phyloP scores from a whole-genome alignment of 2,329 filamentous ascomycete genomes.

The Alternaria sp. region DNA sequence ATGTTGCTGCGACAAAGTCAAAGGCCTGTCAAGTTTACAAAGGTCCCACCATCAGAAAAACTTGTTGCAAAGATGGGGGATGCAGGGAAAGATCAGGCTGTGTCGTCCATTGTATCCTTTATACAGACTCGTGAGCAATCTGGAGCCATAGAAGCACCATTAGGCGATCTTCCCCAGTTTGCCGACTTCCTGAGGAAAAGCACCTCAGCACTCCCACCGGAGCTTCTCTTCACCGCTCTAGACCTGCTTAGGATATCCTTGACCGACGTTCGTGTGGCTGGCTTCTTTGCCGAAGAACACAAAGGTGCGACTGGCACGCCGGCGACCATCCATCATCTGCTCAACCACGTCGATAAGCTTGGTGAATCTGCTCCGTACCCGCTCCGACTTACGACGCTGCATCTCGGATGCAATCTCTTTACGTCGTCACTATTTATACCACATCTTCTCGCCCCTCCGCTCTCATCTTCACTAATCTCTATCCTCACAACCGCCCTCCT shows the following conservation, averaged over 20 bases:
- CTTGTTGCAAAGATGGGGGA: constrained; percentile 78
- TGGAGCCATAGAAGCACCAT: constrained; percentile 69
- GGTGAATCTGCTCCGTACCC: constrained; percentile 73
- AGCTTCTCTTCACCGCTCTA: constrained; percentile 79
- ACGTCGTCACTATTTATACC: constrained; percentile 74
- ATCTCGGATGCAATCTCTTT: constrained; percentile 87
- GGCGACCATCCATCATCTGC: constrained; percentile 65
- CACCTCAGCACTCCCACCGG: constrained; percentile 65
- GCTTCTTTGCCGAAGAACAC: constrained; percentile 80
- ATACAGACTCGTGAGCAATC: constrained; percentile 68
- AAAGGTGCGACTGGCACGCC: constrained; percentile 58
- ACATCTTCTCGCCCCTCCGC: constrained; percentile 62
- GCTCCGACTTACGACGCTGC: constrained; percentile 81
- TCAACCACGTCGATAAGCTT: constrained; percentile 63
- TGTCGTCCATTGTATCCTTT: constrained; percentile 74
- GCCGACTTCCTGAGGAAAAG: constrained; percentile 67
- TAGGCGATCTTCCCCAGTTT: constrained; percentile 75
- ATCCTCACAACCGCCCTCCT: constrained; percentile 81
- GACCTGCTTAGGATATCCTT: constrained; percentile 84
- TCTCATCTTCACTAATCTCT: constrained; percentile 67
- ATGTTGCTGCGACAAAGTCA: constrained; percentile 70
- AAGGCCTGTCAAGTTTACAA: constrained; percentile 77
- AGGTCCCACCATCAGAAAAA: constrained; percentile 83
- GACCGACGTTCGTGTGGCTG: constrained; percentile 78
- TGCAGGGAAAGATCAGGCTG: constrained; percentile 64